These are phyloP conservation scores for Neofusicoccum cordaticola DNA, from an alignment of 2,329 filamentous ascomycete species.

Conservation along the genomic window DNA sequence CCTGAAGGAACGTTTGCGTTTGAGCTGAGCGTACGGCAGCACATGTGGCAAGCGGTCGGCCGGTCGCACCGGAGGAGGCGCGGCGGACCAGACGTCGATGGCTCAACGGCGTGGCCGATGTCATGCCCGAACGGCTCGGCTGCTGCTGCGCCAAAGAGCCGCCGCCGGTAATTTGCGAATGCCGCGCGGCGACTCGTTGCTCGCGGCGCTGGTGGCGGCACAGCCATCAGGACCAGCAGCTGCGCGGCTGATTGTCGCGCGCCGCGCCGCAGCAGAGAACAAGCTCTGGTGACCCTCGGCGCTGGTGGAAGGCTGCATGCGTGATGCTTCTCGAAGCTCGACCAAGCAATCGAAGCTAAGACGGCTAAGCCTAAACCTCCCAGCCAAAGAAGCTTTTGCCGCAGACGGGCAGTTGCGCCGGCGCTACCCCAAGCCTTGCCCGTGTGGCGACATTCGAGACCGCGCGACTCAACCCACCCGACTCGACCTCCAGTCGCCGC, in stretches of 20 bases:
- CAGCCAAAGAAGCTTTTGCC: neutral
- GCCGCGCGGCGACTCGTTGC: too few species aligned
- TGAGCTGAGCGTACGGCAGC: too few species aligned
- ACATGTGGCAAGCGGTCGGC: neutral
- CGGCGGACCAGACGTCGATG: too few species aligned
- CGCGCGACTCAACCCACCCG: neutral
- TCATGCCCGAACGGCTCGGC: too few species aligned
- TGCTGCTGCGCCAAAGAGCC: too few species aligned
- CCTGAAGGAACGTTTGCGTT: neutral
- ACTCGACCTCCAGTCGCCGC: neutral
- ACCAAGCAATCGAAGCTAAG: neutral
- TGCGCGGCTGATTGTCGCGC: neutral
- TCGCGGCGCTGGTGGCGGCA: too few species aligned
- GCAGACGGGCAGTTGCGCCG: constrained; percentile 1
- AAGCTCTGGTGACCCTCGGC: neutral
- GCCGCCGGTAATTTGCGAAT: too few species aligned
- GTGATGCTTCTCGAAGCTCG: neutral
- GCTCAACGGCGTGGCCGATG: too few species aligned
- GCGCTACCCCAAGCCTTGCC: constrained; percentile 1
- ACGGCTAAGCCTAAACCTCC: neutral
- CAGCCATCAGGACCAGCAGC: neutral
- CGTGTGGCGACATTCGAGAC: neutral
- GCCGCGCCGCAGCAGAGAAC: neutral
- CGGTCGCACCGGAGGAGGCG: neutral
- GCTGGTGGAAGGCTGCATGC: too few species aligned